A percentile compares a stretch with the other conserved stretches of the same genome.
Evolutionary conservation across 2,329 filamentous ascomycete genomes (phyloP).

Genomic region (Penicillium sclerotiorum): DNA sequence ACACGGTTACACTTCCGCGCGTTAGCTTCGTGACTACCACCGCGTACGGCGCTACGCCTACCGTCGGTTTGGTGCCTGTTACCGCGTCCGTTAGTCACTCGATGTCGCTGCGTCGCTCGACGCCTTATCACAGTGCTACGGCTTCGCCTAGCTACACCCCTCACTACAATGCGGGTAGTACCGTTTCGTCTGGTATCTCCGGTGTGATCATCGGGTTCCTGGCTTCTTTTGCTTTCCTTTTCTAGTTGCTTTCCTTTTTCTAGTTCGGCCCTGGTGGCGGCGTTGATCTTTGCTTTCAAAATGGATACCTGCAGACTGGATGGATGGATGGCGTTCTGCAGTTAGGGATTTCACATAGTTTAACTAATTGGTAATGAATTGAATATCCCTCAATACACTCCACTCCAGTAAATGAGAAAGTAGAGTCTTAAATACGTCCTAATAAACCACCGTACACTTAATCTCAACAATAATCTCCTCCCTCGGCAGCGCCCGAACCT

Average conservation of each 20-base stretch:
- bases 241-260: neutral
- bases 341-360: too few species aligned
- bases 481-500: slow-evolving; percentile 24
- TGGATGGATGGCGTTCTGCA: too few species aligned
- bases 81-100: too few species aligned
- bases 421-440: slow-evolving; percentile 49
- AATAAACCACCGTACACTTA: slow-evolving; percentile 22
- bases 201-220: too few species aligned
- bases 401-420: too few species aligned
- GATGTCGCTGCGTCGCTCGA: too few species aligned
- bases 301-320: too few species aligned
- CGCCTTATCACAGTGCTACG: slow-evolving; percentile 4
- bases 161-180: slow-evolving; percentile 17
- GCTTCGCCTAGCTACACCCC: slow-evolving; percentile 8
- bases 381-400: too few species aligned
- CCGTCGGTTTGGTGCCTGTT: slow-evolving; percentile 36
- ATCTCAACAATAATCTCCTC: slow-evolving; percentile 26
- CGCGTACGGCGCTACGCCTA: slow-evolving; percentile 19
- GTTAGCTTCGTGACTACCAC: slow-evolving; percentile 45
- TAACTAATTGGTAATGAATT: too few species aligned
- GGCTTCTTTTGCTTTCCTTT: neutral
- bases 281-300: too few species aligned
- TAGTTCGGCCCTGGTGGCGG: too few species aligned
- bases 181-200: slow-evolving; percentile 5
- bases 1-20: slow-evolving; percentile 49